Evolutionary conservation across 306 rosid genomes (phyloP).

Genomic region (Erythrophleum fordii): DNA sequence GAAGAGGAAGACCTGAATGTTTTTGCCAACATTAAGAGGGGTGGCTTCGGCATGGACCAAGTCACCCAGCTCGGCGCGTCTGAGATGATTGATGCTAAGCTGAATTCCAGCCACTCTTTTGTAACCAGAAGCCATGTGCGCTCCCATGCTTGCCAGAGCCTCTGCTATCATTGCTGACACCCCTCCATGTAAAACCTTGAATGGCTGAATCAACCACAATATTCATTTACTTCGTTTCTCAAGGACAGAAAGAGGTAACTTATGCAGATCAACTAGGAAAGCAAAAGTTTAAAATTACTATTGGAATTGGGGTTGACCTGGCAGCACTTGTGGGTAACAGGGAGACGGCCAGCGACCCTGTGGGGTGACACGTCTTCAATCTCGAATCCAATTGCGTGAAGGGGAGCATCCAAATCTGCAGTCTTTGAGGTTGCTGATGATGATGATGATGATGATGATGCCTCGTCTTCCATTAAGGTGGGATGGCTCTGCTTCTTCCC

Average conservation of each 20-base stretch:
- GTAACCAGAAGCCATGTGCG: constrained; percentile 71
- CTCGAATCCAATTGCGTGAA: constrained; percentile 68
- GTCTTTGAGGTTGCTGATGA: constrained; percentile 40
- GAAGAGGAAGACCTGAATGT: constrained; percentile 62
- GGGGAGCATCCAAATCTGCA: constrained; percentile 58
- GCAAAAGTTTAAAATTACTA: not conserved
- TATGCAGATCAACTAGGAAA: not conserved
- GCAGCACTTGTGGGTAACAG: constrained; percentile 63
- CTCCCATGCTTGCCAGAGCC: constrained; percentile 80
- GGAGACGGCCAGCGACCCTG: constrained; percentile 71
- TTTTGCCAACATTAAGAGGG: constrained; percentile 70
- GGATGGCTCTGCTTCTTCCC: not conserved
- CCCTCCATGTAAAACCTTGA: constrained; percentile 97
- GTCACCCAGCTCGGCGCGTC: constrained; percentile 73
- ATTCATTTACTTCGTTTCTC: not conserved
- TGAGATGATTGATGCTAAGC: constrained; percentile 85
- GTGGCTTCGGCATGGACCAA: constrained; percentile 68
- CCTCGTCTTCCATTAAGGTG: constrained; percentile 39
- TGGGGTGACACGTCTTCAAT: constrained; percentile 56
- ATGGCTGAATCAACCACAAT: constrained; percentile 59
- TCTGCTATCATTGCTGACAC: constrained; percentile 92
- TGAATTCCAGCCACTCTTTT: constrained; percentile 90
- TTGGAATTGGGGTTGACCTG: constrained; percentile 56
- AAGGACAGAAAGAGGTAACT: not conserved
- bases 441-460: constrained; percentile 15